phyloP scores from a whole-genome alignment of 768 basidiomycete genomes.

The Leccinum obscurum region DNA sequence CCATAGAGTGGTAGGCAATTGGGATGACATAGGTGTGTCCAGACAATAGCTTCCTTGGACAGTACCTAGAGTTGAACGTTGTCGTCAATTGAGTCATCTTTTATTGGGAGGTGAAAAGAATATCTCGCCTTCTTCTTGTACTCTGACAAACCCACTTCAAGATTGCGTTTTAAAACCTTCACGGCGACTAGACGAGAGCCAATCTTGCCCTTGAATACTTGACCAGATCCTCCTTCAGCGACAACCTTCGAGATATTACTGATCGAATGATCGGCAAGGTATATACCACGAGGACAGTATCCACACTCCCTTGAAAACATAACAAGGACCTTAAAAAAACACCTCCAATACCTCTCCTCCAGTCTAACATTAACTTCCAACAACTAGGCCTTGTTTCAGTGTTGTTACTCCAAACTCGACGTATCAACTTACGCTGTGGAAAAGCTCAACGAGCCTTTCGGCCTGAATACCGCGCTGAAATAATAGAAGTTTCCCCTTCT shows the following conservation, averaged over 20 bases:
- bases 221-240: constrained; percentile 21
- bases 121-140: constrained; percentile 21
- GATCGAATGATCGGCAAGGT: constrained; percentile 9
- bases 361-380: constrained; percentile 20
- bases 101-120: neutral
- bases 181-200: constrained; percentile 30
- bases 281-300: constrained; percentile 21
- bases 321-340: constrained; percentile 21
- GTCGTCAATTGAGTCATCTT: neutral
- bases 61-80: constrained; percentile 18
- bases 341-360: constrained; percentile 19
- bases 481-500: constrained; percentile 5
- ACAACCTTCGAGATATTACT: neutral
- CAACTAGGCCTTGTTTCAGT: constrained; percentile 18
- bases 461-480: neutral
- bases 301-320: constrained; percentile 20
- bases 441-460: constrained; percentile 18
- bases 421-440: constrained; percentile 23
- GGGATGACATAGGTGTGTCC: constrained; percentile 35
- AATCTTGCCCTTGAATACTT: constrained; percentile 20
- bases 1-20: constrained; percentile 40
- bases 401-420: neutral
- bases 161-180: constrained; percentile 15
- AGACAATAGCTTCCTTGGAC: constrained; percentile 34
- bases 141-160: neutral